These are phyloP conservation scores for Lippia alba DNA, from an alignment of 305 asterid species.

Conservation along the genomic window DNA sequence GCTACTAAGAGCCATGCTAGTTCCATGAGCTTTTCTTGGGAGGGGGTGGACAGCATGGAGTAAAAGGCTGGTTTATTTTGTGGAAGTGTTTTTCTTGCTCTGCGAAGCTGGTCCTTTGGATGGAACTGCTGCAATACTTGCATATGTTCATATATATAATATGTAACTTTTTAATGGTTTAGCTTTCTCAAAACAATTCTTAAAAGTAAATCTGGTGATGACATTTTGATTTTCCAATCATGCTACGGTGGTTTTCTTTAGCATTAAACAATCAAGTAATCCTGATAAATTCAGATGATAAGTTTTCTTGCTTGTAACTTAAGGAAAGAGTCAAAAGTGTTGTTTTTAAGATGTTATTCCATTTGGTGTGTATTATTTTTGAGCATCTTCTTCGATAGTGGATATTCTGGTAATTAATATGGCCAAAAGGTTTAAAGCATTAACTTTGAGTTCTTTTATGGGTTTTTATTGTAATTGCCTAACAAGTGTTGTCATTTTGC, in stretches of 20 bases:
- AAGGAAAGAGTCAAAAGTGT: not conserved
- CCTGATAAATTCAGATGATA: conserved; percentile 7
- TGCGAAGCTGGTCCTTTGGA: conserved; percentile 7
- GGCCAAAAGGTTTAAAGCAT: conserved; percentile 22
- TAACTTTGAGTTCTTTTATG: conserved; percentile 11
- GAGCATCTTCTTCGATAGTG: not conserved
- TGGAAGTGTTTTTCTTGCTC: too few relatives aligned
- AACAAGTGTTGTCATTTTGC: conserved; percentile 39
- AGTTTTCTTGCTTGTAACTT: not conserved
- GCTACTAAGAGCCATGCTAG: conserved; percentile 1
- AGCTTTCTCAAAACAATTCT: conserved; percentile 1
- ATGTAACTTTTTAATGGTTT: not conserved
- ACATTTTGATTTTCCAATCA: not conserved
- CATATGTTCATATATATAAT: not conserved
- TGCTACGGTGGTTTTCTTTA: conserved; percentile 1
- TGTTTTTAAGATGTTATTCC: conserved; percentile 14
- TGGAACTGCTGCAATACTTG: conserved; percentile 8
- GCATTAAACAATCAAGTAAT: not conserved
- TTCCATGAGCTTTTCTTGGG: conserved; percentile 13
- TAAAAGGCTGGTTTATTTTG: not conserved
- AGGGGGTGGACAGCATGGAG: conserved; percentile 6
- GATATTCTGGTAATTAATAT: not conserved
- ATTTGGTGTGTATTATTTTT: conserved; percentile 9
- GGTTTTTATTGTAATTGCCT: conserved; percentile 17
- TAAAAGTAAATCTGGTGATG: not conserved